Base-by-base conservation (phyloP, 345 rosid genomes). In the Rhodamnia rubescens region DNA sequence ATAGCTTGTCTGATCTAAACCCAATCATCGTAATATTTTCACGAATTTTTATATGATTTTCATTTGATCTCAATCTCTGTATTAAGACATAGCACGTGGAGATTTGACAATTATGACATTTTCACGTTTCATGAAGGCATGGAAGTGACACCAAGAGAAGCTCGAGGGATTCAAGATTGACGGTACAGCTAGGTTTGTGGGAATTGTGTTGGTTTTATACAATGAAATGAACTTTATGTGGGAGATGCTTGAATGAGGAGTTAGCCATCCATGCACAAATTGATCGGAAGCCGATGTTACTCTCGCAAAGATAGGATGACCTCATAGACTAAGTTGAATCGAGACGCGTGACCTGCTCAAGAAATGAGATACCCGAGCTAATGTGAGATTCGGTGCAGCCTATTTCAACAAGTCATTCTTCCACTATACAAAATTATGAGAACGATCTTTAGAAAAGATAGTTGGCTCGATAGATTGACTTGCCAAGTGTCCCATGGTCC, bases 281-380 rank as follows among this genome's bases (percentile, higher is more conserved):
- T 58, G 1, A 6, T 27, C 3, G 7, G 9, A 59, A 27, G 36
- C 20, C 0, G 0, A 58, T 5, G 14, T 58, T 58, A 2, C 69
- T n/a, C 64, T 12, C 16, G 0, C 11, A 15, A n/a, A 26, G 32
- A 58, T 58, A 11, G 0, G 29, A 29, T 4, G 3, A 58, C 16
- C 12, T 58, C 18, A 58, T 58, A 5, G n/a, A 29, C 8, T 58
- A 3, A 0, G 18, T n/a, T n/a, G 36, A 58, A n/a, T 5, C 36
- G 1, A n/a, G 9, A 59, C 1, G 0, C 2, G 0, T 14, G 20
- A 59, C 6, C 27, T 59, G 1, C 16, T 59, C 1, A 0, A 1
- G 7, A 14, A 2, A n/a, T 0, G 4, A 59, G 20, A 59, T 6
- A 8, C 9, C 1, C 20, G 1, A 13, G 18, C 13, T n/a, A 13